These are phyloP conservation scores for Friedmanniomyces simplex DNA, from an alignment of 495 filamentous ascomycete species.

Conservation along the genomic window DNA sequence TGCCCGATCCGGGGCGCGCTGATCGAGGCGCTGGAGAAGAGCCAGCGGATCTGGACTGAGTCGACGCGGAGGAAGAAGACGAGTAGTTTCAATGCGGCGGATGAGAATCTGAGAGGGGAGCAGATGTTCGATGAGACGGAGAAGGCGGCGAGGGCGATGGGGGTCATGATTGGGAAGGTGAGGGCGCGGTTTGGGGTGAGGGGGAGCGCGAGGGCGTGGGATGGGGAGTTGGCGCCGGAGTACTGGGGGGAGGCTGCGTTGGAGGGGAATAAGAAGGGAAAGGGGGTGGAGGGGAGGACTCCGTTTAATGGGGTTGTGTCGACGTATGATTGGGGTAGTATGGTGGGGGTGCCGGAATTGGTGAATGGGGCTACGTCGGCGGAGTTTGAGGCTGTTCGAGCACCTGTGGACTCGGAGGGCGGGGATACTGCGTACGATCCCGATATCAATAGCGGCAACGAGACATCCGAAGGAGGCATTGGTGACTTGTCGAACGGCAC, in stretches of 20 bases:
- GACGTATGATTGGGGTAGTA: neutral
- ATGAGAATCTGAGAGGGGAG: neutral
- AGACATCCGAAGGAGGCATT: no score
- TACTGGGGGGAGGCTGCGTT: neutral
- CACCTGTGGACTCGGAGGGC: neutral
- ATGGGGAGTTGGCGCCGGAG: neutral
- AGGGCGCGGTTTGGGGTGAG: neutral
- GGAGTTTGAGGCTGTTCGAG: neutral
- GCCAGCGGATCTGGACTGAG: constrained; percentile 18
- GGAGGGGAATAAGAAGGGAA: neutral
- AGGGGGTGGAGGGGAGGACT: neutral
- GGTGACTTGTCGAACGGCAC: neutral
- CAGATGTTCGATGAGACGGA: constrained; percentile 18
- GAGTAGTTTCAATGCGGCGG: neutral
- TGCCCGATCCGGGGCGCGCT: constrained; percentile 8
- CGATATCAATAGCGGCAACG: no score
- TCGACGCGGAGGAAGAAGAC: neutral
- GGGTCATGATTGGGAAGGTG: constrained; percentile 15
- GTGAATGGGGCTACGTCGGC: neutral
- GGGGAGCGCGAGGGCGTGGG: neutral
- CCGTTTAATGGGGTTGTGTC: neutral
- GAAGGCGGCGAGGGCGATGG: constrained; percentile 19
- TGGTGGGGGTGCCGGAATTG: neutral
- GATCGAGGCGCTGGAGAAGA: constrained; percentile 20
- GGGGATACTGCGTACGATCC: neutral